Conservation (phyloP, 108 stramenopile species). For the Fragilaria crotonensis region DNA sequence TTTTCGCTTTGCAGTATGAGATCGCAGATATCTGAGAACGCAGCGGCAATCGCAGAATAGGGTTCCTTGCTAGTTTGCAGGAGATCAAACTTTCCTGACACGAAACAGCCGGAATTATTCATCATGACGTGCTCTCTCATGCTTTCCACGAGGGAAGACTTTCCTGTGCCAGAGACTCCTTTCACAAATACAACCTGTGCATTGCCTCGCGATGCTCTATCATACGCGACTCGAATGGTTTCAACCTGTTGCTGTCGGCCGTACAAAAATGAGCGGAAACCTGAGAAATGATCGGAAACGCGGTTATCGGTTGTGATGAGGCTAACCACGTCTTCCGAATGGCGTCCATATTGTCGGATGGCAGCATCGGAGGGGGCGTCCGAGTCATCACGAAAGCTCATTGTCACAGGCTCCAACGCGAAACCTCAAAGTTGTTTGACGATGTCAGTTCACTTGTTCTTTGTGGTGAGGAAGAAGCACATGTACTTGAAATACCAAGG, state of each 20-base stretch:
- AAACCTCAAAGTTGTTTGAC: too few relatives aligned
- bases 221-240: background rate
- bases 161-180: conserved; percentile 23
- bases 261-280: background rate
- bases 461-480: too few relatives aligned
- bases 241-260: background rate
- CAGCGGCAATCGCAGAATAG: conserved; percentile 6
- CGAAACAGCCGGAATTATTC: conserved; percentile 19
- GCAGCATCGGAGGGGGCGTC: background rate
- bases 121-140: background rate
- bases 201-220: background rate
- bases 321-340: background rate
- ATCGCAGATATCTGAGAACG: conserved; percentile 7
- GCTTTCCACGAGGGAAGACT: conserved; percentile 11
- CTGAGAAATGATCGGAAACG: background rate
- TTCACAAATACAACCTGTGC: conserved; percentile 13
- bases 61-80: conserved; percentile 8
- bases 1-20: background rate
- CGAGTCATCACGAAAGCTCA: too few relatives aligned
- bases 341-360: background rate
- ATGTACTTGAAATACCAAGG: too few relatives aligned
- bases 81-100: conserved; percentile 25
- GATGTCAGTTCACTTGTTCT: too few relatives aligned
- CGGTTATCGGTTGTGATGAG: background rate
- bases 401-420: too few relatives aligned